Evolutionary conservation across 176 grass and related monocot genomes (phyloP).

Genomic region (Triticum timopheevii): DNA sequence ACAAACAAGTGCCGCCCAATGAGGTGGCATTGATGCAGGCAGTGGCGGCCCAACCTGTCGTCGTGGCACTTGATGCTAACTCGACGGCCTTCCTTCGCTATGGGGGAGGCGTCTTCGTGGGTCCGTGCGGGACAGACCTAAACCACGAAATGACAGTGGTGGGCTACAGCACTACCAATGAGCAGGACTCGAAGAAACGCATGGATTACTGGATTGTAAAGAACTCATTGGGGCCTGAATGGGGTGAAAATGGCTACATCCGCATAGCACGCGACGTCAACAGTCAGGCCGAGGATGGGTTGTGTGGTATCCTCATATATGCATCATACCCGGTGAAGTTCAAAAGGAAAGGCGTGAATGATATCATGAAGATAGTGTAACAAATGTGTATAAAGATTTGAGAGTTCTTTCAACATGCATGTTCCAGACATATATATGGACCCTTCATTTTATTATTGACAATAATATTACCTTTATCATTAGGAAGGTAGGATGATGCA

Average conservation of each 20-base stretch:
- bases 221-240: slow-evolving; percentile 52
- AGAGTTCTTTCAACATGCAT: too few relatives aligned
- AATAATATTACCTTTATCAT: too few relatives aligned
- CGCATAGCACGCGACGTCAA: slow-evolving; percentile 41
- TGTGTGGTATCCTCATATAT: slow-evolving; percentile 25
- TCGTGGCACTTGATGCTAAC: background rate
- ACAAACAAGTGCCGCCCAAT: too few relatives aligned
- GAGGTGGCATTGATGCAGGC: background rate
- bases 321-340: background rate
- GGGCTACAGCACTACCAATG: slow-evolving; percentile 2
- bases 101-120: slow-evolving; percentile 19
- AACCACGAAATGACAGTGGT: slow-evolving; percentile 19
- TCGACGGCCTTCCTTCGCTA: slow-evolving; percentile 31
- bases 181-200: background rate
- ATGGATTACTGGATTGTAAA: slow-evolving; percentile 60
- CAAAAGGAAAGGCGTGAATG: background rate
- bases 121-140: slow-evolving; percentile 1
- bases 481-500: too few relatives aligned
- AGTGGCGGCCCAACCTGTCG: background rate
- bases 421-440: too few relatives aligned
- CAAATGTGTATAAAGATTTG: too few relatives aligned
- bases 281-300: background rate
- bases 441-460: too few relatives aligned
- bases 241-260: slow-evolving; percentile 62
- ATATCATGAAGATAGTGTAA: background rate